Base-by-base conservation (phyloP, 2,329 filamentous ascomycete genomes). In the Sporothrix humicola region DNA sequence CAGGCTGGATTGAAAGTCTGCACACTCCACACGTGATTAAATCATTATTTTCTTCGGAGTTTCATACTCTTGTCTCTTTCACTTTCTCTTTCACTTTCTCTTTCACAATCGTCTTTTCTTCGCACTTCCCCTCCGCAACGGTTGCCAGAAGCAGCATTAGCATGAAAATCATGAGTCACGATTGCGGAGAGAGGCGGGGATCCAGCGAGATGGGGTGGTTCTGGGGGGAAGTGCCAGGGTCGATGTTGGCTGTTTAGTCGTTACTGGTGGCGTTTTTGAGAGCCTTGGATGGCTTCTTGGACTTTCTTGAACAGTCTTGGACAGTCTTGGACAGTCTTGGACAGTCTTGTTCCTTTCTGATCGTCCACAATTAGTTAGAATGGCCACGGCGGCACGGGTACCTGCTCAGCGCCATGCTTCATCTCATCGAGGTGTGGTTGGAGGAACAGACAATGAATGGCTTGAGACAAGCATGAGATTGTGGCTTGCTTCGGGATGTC, bases 161-260 rank as follows among this genome's bases (percentile, higher is more conserved):
- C 61, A n/a, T 7, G n/a, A 46, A 3, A 46, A 46, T 65, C 61
- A 48, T 65, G 61, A 48, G 12, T 65, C 61, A 65, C 61, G n/a
- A 65, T 65, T 65, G n/a, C 7, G 61, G 61, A 65, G 58, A 61
- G 37, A 20, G 58, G 17, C 15, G 13, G 31, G 31, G 58, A 7
- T 37, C 31, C 4, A 37, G 31, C 23, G 56, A 12, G 23, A 13
- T n/a, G 26, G 56, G 4, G 23, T 26, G 4, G 23, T 59, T 2
- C 23, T 26, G 23, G 23, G 23, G 23, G 23, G 23, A 26, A 26
- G 23, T 26, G 23, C 23, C 23, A 26, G 23, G 23, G 23, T 26
- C 23, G 23, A 15, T 20, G 9, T 42, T 26, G 54, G n/a, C 56
- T 13, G 58, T 17, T 12, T 15, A n/a, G 17, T 54, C 50, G 17